Base-by-base conservation (phyloP, 345 rosid species). In the Citrus inodora region DNA sequence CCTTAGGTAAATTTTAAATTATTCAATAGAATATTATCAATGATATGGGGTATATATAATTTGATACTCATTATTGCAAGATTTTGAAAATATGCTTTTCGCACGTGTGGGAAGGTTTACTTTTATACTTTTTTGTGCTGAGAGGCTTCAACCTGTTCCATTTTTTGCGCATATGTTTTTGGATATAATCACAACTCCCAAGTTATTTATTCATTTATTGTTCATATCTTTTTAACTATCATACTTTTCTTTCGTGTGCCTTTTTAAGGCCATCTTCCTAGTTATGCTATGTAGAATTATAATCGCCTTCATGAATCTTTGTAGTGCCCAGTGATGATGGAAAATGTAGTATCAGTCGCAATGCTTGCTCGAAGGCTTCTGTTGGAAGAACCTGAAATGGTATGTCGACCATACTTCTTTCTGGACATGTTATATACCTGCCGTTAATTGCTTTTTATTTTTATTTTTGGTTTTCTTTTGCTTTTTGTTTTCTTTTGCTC, bases 281-380 rank as follows among this genome's bases (percentile, higher is more conserved):
- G 38, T 28, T 78, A 60, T 60, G 67, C 59, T 40, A 46, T 32
- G 33, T 25, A 7, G 42, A 70, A 76, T 62, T 14, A 67, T 79
- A 65, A 75, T 72, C 42, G 30, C 32, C 65, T 22, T 66, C 67
- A 32, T 73, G 19, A 73, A 51, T 22, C 55, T 79, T 46, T 87
- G 83, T 78, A 96, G 99, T 93, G 85, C 22, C 83, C 91, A 24
- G 85, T 79, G 79, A 80, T 88, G 73, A 88, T 95, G 96, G 96
- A 90, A 80, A 89, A 90, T 85, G 85, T 89, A 60, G 90, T 96
- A 67, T 82, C 91, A 76, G 88, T 91, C 84, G 95, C 98, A 81
- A 92, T 96, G 97, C 82, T 92, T 72, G 86, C 90, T 79, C 88
- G 93, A 85, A 90, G 98, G 87, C 97, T 96, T 86, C 90, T 94